A percentile compares a stretch with the other conserved stretches of the same genome.
These are phyloP conservation scores for Tulasnella sp. DNA, from an alignment of 768 basidiomycete species.

Conservation along the genomic window DNA sequence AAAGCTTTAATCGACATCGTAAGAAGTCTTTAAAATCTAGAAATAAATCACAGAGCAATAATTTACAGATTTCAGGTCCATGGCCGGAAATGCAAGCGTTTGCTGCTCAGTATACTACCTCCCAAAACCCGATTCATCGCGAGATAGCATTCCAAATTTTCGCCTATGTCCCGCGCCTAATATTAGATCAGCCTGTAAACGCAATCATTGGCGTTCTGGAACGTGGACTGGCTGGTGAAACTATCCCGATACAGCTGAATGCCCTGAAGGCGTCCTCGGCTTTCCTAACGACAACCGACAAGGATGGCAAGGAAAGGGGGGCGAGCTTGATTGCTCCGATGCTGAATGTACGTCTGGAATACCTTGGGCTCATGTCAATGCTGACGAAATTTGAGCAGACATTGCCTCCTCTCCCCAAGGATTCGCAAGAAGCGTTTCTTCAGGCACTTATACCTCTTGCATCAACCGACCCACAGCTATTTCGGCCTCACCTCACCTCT, in stretches of 20 bases:
- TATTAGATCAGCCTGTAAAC: constrained; percentile 75
- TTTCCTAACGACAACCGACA: constrained; percentile 66
- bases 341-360: constrained; percentile 52
- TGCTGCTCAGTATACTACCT: constrained; percentile 51
- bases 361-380: background rate
- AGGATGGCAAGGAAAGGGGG: constrained; percentile 63
- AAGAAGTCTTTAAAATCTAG: background rate
- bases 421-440: constrained; percentile 66
- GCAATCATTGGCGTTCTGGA: constrained; percentile 68
- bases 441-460: constrained; percentile 71
- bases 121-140: constrained; percentile 40
- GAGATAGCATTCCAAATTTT: constrained; percentile 74
- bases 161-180: constrained; percentile 61
- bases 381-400: constrained; percentile 45
- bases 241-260: constrained; percentile 68
- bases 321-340: constrained; percentile 64
- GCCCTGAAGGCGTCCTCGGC: constrained; percentile 70
- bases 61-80: constrained; percentile 48
- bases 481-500: constrained; percentile 68
- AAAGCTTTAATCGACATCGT: constrained; percentile 67
- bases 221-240: constrained; percentile 66
- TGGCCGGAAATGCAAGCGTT: constrained; percentile 82
- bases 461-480: constrained; percentile 67
- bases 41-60: background rate
- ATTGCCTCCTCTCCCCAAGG: constrained; percentile 59